Conservation (phyloP, 2,329 filamentous ascomycete species). For the Grosmannia penicillata region DNA sequence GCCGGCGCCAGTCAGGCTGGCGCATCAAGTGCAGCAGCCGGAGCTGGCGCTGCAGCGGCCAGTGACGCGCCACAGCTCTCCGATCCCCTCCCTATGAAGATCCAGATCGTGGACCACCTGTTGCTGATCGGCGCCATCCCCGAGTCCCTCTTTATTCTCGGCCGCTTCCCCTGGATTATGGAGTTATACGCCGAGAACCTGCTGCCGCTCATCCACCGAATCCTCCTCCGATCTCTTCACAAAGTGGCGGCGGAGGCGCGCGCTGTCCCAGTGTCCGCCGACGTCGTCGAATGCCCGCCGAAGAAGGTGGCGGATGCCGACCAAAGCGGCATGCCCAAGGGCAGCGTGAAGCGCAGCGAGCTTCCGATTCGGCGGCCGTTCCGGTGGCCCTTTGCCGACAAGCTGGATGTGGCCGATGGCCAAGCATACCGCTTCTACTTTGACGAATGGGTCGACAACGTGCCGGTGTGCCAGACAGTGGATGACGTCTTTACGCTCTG, state of each 20-base stretch:
- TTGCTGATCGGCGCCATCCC: conserved; percentile 85
- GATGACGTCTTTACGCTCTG: conserved; percentile 86
- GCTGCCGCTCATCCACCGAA: conserved; percentile 65
- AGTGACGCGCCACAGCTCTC: conserved; percentile 37
- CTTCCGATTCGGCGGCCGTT: conserved; percentile 51
- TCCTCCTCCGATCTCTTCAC: conserved; percentile 67
- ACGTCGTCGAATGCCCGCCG: conserved; percentile 18
- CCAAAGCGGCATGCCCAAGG: conserved; percentile 53
- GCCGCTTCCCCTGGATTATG: conserved; percentile 82
- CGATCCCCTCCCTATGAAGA: conserved; percentile 78
- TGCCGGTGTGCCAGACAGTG: conserved; percentile 78
- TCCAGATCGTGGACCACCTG: conserved; percentile 67
- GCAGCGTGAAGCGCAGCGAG: conserved; percentile 46
- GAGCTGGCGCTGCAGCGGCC: background rate
- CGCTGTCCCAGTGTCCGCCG: conserved; percentile 16
- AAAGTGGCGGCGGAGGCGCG: conserved; percentile 47
- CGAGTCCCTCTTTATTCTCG: conserved; percentile 76
- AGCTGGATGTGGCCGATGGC: conserved; percentile 58
- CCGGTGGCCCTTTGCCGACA: conserved; percentile 75
- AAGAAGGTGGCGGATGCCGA: conserved; percentile 39
- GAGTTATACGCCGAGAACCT: conserved; percentile 66
- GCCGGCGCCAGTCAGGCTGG: conserved; percentile 11
- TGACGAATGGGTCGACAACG: conserved; percentile 90
- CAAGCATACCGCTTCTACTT: conserved; percentile 89
- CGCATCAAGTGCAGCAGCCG: conserved; percentile 28